phyloP scores from a whole-genome alignment of 768 basidiomycete species.

The Piloderma croceum region DNA sequence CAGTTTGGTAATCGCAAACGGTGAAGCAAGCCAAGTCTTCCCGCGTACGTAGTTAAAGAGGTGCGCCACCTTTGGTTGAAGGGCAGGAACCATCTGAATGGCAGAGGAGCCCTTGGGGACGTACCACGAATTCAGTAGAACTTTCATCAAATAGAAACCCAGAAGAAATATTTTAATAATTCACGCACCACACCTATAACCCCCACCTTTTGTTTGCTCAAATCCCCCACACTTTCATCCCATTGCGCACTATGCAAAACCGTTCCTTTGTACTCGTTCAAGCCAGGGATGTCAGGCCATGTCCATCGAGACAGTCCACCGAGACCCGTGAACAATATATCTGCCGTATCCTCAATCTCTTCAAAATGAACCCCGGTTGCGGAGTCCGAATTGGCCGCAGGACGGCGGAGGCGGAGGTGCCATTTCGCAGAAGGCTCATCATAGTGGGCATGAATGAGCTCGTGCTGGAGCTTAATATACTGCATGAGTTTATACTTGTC shows the following conservation, averaged over 20 bases:
- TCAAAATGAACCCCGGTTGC: slow-evolving; percentile 27
- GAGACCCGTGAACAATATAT: slow-evolving; percentile 52
- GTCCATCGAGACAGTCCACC: slow-evolving; percentile 53
- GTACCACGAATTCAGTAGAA: not conserved
- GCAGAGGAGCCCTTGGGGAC: slow-evolving; percentile 51
- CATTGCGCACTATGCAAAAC: slow-evolving; percentile 62
- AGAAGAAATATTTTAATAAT: not conserved
- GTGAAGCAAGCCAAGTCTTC: slow-evolving; percentile 50
- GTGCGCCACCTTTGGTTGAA: slow-evolving; percentile 47
- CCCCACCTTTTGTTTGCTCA: slow-evolving; percentile 50
- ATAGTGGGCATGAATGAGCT: slow-evolving; percentile 47
- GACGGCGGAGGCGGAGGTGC: slow-evolving; percentile 44
- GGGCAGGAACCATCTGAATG: slow-evolving; percentile 52
- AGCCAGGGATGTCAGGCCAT: slow-evolving; percentile 62
- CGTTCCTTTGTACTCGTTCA: slow-evolving; percentile 50
- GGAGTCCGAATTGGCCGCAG: no score
- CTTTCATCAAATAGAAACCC: not conserved
- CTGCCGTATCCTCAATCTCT: slow-evolving; percentile 47
- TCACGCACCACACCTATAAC: slow-evolving; percentile 56
- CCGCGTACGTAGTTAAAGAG: slow-evolving; percentile 54
- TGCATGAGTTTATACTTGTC: slow-evolving; percentile 50
- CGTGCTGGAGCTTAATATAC: slow-evolving; percentile 52
- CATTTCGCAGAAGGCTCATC: slow-evolving; percentile 49
- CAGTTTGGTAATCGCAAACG: slow-evolving; percentile 38
- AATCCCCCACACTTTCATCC: slow-evolving; percentile 43